Evolutionary conservation across 2,329 filamentous ascomycete genomes (phyloP).

Genomic region (Akanthomyces muscarius): DNA sequence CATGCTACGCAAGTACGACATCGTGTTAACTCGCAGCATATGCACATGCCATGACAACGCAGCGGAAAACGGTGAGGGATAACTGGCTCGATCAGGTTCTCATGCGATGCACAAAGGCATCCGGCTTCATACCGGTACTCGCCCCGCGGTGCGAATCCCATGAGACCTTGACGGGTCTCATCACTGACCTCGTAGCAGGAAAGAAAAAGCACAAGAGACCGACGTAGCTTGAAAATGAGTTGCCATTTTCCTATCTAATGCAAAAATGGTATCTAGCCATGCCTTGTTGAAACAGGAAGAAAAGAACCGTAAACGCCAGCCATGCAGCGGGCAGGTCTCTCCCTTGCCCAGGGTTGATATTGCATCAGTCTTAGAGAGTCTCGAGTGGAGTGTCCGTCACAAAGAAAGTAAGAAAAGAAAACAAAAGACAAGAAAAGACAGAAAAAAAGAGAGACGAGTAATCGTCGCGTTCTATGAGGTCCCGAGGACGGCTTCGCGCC

Average conservation of each 20-base stretch:
- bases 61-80: not conserved
- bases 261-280: constrained; percentile 5
- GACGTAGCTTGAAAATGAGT: not conserved
- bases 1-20: not conserved
- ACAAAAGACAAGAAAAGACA: not conserved
- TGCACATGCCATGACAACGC: constrained; percentile 8
- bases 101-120: not conserved
- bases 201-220: not conserved
- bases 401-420: not conserved
- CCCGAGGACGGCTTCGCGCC: not conserved
- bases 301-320: constrained; percentile 7
- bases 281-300: not conserved
- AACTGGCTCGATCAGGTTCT: not conserved
- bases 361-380: not conserved
- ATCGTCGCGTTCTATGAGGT: not conserved
- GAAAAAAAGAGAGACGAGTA: too few species aligned
- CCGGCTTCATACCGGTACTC: not conserved
- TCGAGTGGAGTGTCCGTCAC: constrained; percentile 7
- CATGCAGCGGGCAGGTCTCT: constrained; percentile 9
- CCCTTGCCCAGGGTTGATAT: constrained; percentile 1
- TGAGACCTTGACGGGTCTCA: too few species aligned
- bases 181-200: too few species aligned
- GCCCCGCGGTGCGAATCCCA: not conserved
- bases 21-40: not conserved
- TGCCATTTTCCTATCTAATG: not conserved